Evolutionary conservation across 2,329 filamentous ascomycete genomes (phyloP), one percentile per base, ranked within the genome.

Genomic region (Neofusicoccum kwambonambiense): DNA sequence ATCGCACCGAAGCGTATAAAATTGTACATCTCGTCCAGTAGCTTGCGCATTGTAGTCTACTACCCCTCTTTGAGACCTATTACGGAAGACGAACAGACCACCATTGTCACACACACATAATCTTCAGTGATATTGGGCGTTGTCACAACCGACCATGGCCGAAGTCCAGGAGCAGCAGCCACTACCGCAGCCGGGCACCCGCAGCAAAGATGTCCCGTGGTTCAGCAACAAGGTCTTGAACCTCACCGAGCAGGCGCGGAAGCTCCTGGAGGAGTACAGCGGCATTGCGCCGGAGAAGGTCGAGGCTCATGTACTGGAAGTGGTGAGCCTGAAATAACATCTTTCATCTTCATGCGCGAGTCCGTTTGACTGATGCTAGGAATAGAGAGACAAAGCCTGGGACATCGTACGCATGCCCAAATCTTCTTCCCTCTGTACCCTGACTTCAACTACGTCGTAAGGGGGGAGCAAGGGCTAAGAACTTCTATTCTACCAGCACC

Each of bases 181-280:
- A n/a, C 5, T 4, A 4, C 17, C 19, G 12, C 17, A 11, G 15
- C 8, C 17, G 15, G 31, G 22, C 13, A 13, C 39, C 27, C 9
- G 3, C 13, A 64, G 52, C 62, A 71, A 71, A 34, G 65, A 70
- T 13, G 62, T 69, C n/a, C 71, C 72, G 4, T 77, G 72, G 74
- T 76, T 72, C 50, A 67, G 68, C n/a, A 70, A 70, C n/a, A 69
- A 76, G 5, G 44, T 75, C 4, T 66, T 68, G 15, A 68, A 75
- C 12, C 66, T 78, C 2, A 69, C 70, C 31, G 70, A 73, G 12
- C 68, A 67, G 15, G 73, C 76, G 2, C 68, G 71, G 39, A 69
- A 77, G 7, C 66, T 80, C 13, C 73, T 80, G 15, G 76, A 79
- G 64, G 73, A 69, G 8, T 80, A 80, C 68, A 76, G 75, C 68